These are phyloP conservation scores for Spathaspora hagerdaliae DNA, from an alignment of 805 yeast genomes.

Conservation along the genomic window DNA sequence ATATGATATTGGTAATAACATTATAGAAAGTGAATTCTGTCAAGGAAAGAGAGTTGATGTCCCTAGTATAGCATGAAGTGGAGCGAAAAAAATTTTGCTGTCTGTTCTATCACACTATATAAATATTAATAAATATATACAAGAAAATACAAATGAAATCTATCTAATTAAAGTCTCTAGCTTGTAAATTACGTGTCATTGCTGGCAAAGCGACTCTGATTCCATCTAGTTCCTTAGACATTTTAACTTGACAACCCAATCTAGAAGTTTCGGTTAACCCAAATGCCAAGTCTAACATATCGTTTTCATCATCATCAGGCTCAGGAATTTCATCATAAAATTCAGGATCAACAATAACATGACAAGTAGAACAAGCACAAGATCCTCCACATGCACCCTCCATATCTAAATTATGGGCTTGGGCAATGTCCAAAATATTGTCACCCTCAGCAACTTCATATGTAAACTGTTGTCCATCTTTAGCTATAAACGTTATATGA, in stretches of 20 bases:
- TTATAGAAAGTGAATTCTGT: slow-evolving; percentile 9
- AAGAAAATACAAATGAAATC: neutral
- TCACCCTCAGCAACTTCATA: slow-evolving; percentile 92
- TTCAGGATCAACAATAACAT: slow-evolving; percentile 93
- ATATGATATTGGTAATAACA: slow-evolving; percentile 16
- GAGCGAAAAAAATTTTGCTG: neutral
- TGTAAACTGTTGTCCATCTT: slow-evolving; percentile 81
- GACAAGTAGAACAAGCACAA: slow-evolving; percentile 98
- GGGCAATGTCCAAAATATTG: slow-evolving; percentile 88
- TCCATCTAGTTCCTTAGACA: slow-evolving; percentile 91
- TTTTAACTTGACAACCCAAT: slow-evolving; percentile 87
- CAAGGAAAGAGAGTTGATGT: slow-evolving; percentile 12
- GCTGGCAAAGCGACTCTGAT: slow-evolving; percentile 93
- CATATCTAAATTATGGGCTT: slow-evolving; percentile 89
- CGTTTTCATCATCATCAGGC: slow-evolving; percentile 97
- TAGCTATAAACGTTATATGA: slow-evolving; percentile 78
- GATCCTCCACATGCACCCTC: slow-evolving; percentile 99
- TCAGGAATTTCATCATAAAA: slow-evolving; percentile 88
- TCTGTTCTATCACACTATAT: neutral
- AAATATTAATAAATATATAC: neutral
- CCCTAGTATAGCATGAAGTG: neutral
- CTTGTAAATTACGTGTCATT: slow-evolving; percentile 90
- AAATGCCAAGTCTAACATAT: slow-evolving; percentile 96
- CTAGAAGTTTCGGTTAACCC: slow-evolving; percentile 96
- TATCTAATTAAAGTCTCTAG: neutral